phyloP scores from a whole-genome alignment of 768 basidiomycete species.

The Calocera viscosa region DNA sequence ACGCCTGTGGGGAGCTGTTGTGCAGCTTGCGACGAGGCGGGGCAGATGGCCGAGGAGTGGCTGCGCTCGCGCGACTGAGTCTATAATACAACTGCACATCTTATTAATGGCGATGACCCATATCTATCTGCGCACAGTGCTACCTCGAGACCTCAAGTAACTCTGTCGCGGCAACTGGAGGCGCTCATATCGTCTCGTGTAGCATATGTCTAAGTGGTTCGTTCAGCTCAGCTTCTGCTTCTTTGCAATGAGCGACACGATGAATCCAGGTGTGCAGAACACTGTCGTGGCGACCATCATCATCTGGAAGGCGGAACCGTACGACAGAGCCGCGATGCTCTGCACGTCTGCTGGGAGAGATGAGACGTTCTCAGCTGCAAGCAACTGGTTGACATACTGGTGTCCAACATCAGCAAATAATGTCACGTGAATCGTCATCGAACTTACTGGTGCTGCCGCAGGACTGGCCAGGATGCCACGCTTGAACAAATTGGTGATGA shows the following conservation, averaged over 20 bases:
- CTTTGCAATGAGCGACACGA: not conserved
- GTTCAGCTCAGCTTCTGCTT: slow-evolving; percentile 3
- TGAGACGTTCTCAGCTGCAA: not conserved
- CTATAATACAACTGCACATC: too few relatives aligned
- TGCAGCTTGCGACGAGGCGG: too few relatives aligned
- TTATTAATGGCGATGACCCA: too few relatives aligned
- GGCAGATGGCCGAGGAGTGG: too few relatives aligned
- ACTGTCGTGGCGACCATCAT: slow-evolving; percentile 2
- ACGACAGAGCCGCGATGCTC: not conserved
- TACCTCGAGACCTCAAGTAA: too few relatives aligned
- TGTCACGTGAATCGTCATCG: not conserved
- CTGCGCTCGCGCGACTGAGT: too few relatives aligned
- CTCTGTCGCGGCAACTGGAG: too few relatives aligned
- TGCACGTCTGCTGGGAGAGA: not conserved
- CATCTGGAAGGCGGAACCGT: slow-evolving; percentile 1
- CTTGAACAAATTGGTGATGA: slow-evolving; percentile 5
- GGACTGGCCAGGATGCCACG: not conserved
- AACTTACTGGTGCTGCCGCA: not conserved
- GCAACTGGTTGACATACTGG: not conserved
- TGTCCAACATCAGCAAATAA: not conserved
- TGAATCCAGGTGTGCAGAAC: not conserved
- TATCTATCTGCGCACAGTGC: too few relatives aligned
- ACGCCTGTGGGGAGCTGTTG: too few relatives aligned
- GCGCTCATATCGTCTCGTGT: too few relatives aligned
- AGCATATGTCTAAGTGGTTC: too few relatives aligned